These are phyloP conservation scores for Tuber magnatum DNA, from an alignment of 495 filamentous ascomycete species.

Conservation along the genomic window DNA sequence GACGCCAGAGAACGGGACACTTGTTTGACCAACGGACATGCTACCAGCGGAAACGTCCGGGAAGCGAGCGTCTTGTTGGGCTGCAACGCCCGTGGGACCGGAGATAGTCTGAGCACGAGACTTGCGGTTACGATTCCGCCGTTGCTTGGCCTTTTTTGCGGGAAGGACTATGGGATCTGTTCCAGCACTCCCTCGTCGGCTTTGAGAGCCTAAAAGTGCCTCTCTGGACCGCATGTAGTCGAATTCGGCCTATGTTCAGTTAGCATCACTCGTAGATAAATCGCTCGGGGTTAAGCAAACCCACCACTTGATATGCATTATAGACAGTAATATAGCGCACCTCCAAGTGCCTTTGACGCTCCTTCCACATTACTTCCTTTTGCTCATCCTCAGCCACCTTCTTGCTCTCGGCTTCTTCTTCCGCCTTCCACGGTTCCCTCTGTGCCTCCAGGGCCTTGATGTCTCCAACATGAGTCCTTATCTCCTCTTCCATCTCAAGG, in stretches of 20 bases:
- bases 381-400: conserved; percentile 51
- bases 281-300: conserved; percentile 5
- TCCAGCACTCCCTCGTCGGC: conserved; percentile 36
- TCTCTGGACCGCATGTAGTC: conserved; percentile 37
- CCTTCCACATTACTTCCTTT: conserved; percentile 49
- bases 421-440: conserved; percentile 45
- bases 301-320: conserved; percentile 39
- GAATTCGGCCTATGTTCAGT: conserved; percentile 30
- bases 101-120: conserved; percentile 47
- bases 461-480: conserved; percentile 26
- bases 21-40: conserved; percentile 24
- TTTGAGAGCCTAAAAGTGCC: conserved; percentile 26
- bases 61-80: conserved; percentile 29
- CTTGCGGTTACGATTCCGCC: conserved; percentile 53
- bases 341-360: conserved; percentile 46
- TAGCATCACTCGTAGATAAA: conserved; percentile 8
- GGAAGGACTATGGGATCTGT: conserved; percentile 22
- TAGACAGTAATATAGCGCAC: conserved; percentile 46
- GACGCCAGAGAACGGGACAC: conserved; percentile 45
- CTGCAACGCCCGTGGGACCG: conserved; percentile 20
- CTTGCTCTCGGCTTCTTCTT: conserved; percentile 52
- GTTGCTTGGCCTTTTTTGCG: conserved; percentile 46
- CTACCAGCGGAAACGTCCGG: conserved; percentile 21
- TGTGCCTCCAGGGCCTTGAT: conserved; percentile 32
- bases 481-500: conserved; percentile 45